A percentile compares a stretch with the other conserved stretches of the same genome.
phyloP scores from a whole-genome alignment of 2,329 filamentous ascomycete genomes.

The Aciculosporium take region DNA sequence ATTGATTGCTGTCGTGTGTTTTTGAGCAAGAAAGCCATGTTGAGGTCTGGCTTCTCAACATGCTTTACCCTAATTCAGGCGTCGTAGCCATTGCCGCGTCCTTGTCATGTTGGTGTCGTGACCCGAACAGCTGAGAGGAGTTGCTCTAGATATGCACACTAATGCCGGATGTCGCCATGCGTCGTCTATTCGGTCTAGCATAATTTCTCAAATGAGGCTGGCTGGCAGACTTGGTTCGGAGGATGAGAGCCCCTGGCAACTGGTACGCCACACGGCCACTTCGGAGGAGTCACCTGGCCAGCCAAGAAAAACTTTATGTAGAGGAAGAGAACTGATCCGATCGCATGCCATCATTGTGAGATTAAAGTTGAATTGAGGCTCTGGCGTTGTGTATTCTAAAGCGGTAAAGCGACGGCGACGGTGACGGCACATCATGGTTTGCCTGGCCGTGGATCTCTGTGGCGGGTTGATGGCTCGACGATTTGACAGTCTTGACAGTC shows the following conservation, averaged over 20 bases:
- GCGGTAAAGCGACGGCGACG: neutral
- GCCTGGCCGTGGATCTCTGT: too few relatives aligned
- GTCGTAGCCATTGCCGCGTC: neutral
- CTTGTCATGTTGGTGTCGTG: neutral
- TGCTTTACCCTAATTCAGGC: neutral
- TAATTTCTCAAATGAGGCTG: neutral
- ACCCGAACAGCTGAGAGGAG: neutral
- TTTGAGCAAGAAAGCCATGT: neutral
- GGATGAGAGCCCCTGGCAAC: neutral
- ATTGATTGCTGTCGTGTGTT: neutral
- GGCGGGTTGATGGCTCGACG: neutral
- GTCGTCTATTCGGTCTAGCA: neutral
- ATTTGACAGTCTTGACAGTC: too few relatives aligned
- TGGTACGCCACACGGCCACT: neutral
- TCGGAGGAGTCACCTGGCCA: neutral
- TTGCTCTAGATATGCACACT: neutral
- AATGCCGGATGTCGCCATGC: conserved; percentile 4
- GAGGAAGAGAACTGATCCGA: neutral
- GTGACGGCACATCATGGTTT: too few relatives aligned
- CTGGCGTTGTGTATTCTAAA: too few relatives aligned
- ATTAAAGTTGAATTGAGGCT: neutral
- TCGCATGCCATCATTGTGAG: neutral
- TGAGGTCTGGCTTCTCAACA: neutral
- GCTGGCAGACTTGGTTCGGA: neutral
- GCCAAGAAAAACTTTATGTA: too few relatives aligned